Evolutionary conservation across 1,284 basidiomycete genomes (phyloP).

Genomic region (Microstroma glucosiphilum): DNA sequence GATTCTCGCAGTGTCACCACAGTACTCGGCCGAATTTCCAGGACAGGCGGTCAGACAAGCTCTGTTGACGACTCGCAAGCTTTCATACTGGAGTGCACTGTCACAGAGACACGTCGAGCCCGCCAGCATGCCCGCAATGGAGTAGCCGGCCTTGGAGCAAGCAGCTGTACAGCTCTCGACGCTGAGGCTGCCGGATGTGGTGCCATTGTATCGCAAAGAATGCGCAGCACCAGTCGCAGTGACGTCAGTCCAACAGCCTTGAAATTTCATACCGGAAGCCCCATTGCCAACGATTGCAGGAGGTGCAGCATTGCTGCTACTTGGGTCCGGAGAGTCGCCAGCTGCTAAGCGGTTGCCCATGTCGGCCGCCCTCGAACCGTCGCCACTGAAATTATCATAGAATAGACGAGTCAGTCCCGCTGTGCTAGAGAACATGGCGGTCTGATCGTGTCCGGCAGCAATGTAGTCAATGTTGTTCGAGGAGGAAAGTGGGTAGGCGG

Average conservation of each 20-base stretch:
- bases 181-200: neutral
- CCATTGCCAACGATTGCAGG: neutral
- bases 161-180: slow-evolving; percentile 14
- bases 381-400: neutral
- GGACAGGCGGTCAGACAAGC: slow-evolving; percentile 45
- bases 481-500: neutral
- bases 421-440: neutral
- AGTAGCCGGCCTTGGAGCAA: slow-evolving; percentile 12
- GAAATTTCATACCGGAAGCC: slow-evolving; percentile 7
- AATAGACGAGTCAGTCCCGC: slow-evolving; percentile 1
- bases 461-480: slow-evolving; percentile 2
- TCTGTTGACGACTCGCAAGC: slow-evolving; percentile 2
- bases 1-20: slow-evolving; percentile 45
- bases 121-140: slow-evolving; percentile 13
- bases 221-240: neutral
- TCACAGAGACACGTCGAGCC: slow-evolving; percentile 49
- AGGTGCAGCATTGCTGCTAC: slow-evolving; percentile 1
- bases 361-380: neutral
- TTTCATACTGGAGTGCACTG: slow-evolving; percentile 12
- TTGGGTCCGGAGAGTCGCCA: neutral
- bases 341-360: neutral
- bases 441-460: neutral
- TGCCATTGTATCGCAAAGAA: neutral
- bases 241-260: slow-evolving; percentile 14
- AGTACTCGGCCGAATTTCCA: slow-evolving; percentile 44